Conservation (phyloP, 1,139 yeast genomes). For the Pichia sp. region DNA sequence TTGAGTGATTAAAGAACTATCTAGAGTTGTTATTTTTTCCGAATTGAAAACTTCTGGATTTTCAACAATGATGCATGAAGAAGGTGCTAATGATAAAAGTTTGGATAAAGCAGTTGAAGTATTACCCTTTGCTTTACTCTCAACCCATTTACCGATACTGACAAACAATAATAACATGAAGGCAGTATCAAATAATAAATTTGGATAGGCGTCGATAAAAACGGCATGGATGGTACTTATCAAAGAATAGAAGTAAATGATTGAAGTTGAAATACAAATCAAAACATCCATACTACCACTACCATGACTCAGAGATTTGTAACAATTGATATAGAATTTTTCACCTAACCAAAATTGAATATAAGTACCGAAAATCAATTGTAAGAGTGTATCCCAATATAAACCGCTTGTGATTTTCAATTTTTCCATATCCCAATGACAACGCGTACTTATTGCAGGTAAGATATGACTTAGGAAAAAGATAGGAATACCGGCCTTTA, state of each 20-base stretch:
- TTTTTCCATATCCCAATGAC: slow-evolving; percentile 10
- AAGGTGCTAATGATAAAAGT: slow-evolving; percentile 77
- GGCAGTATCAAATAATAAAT: slow-evolving; percentile 81
- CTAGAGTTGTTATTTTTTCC: slow-evolving; percentile 10
- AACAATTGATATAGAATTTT: slow-evolving; percentile 63
- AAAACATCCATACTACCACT: slow-evolving; percentile 97
- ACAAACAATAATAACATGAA: slow-evolving; percentile 84
- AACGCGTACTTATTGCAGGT: slow-evolving; percentile 31
- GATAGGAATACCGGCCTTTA: slow-evolving; percentile 62
- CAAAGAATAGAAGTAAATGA: slow-evolving; percentile 74
- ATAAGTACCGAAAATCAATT: slow-evolving; percentile 59
- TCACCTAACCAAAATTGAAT: slow-evolving; percentile 68
- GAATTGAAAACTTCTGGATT: slow-evolving; percentile 30
- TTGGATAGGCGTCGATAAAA: slow-evolving; percentile 49
- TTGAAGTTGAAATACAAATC: slow-evolving; percentile 77
- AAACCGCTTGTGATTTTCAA: slow-evolving; percentile 41
- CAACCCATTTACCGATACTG: slow-evolving; percentile 86
- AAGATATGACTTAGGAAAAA: slow-evolving; percentile 53
- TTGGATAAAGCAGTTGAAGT: slow-evolving; percentile 87
- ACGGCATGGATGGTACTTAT: slow-evolving; percentile 49
- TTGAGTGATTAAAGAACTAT: slow-evolving; percentile 20
- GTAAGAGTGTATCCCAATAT: slow-evolving; percentile 59
- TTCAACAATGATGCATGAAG: slow-evolving; percentile 64
- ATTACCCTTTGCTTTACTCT: slow-evolving; percentile 90
- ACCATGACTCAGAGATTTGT: slow-evolving; percentile 61